Conservation (phyloP, 2,329 filamentous ascomycete species). For the Aotearoamyces nothofagi region DNA sequence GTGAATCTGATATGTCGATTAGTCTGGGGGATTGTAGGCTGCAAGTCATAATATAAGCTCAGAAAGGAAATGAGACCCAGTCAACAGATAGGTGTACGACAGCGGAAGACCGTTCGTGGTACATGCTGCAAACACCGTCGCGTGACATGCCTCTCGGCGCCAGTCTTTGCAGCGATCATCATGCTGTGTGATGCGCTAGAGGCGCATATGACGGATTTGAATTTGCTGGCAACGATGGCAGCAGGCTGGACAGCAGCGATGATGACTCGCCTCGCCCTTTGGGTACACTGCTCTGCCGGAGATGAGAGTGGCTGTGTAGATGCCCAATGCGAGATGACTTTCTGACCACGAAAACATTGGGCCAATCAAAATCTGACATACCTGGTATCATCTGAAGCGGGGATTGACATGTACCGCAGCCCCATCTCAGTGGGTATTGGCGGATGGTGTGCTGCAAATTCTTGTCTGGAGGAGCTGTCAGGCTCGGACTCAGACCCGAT, state of each 20-base stretch:
- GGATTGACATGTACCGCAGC: constrained; percentile 18
- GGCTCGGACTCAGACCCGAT: constrained; percentile 19
- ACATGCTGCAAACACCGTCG: not conserved
- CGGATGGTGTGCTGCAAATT: constrained; percentile 10
- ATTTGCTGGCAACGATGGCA: not conserved
- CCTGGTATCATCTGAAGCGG: constrained; percentile 20
- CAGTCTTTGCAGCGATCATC: not conserved
- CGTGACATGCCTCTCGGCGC: not conserved
- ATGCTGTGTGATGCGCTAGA: constrained; percentile 3
- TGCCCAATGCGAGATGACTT: constrained; percentile 2
- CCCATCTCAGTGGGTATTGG: constrained; percentile 19
- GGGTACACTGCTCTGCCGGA: not conserved
- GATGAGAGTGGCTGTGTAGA: not conserved
- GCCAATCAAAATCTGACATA: constrained; percentile 16
- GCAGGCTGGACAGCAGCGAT: not conserved
- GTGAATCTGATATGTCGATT: constrained; percentile 18
- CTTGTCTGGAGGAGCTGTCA: constrained; percentile 19
- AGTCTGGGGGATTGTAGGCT: constrained; percentile 10
- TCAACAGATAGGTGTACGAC: not conserved
- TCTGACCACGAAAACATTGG: constrained; percentile 5
- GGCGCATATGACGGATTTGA: not conserved
- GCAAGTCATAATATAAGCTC: not conserved
- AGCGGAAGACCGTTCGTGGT: not conserved
- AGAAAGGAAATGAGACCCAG: not conserved
- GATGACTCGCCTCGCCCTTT: too few species aligned